These are phyloP conservation scores for carrot (Daucus carota) DNA, from an alignment of 129 eudicot genomes.

Conservation along the genomic window DNA sequence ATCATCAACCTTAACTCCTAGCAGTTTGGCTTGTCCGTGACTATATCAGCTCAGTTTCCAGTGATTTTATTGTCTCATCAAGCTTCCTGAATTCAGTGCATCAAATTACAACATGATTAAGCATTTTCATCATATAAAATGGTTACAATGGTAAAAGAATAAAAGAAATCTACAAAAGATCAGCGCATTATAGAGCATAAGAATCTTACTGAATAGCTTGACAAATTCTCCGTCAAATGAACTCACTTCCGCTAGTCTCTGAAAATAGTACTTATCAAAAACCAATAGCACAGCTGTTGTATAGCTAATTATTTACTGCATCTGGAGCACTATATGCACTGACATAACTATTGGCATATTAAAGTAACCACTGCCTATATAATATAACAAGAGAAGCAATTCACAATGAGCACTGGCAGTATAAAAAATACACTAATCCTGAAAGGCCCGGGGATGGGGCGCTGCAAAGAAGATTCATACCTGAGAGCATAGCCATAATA, in stretches of 20 bases:
- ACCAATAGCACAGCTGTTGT: neutral
- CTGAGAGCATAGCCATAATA: constrained; percentile 99
- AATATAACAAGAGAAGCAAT: neutral
- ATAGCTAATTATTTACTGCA: neutral
- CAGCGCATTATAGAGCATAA: neutral
- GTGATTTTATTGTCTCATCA: constrained; percentile 41
- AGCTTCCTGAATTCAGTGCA: constrained; percentile 28
- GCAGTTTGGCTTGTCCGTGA: constrained; percentile 23
- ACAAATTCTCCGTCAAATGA: constrained; percentile 49
- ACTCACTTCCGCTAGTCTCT: constrained; percentile 51
- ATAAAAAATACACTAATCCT: neutral
- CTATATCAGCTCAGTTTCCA: constrained; percentile 45
- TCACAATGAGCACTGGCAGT: neutral
- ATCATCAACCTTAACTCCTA: too few species aligned
- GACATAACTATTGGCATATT: neutral
- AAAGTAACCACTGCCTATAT: neutral
- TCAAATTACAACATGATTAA: neutral
- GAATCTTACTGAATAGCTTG: constrained; percentile 51
- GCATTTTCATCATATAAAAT: neutral
- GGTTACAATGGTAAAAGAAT: neutral
- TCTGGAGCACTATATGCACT: neutral
- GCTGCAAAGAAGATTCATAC: constrained; percentile 23
- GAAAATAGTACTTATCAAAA: neutral
- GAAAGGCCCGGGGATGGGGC: neutral
- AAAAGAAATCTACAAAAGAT: neutral